phyloP scores from a whole-genome alignment of 2,329 filamentous ascomycete species.

The Metarhizium album region DNA sequence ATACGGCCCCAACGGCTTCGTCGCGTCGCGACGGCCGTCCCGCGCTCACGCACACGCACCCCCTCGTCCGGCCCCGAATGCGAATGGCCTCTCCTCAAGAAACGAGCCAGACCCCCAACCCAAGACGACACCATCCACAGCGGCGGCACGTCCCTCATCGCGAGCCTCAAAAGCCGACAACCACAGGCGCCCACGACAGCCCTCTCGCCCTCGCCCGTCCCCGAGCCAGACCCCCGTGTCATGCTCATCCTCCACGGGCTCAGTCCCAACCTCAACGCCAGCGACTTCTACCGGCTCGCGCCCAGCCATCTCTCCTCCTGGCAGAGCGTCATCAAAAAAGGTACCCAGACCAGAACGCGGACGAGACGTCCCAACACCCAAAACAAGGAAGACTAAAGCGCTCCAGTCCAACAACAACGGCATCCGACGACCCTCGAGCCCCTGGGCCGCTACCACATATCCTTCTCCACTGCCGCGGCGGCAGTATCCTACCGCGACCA shows the following conservation, averaged over 20 bases:
- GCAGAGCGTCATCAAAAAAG: slow-evolving; percentile 50
- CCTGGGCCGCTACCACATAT: slow-evolving; percentile 54
- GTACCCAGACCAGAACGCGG: slow-evolving; percentile 24
- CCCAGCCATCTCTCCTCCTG: slow-evolving; percentile 57
- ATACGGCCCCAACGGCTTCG: neutral
- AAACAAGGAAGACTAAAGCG: neutral
- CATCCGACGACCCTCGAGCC: slow-evolving; percentile 52
- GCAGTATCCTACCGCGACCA: slow-evolving; percentile 47
- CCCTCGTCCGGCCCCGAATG: neutral
- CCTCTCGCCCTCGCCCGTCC: neutral
- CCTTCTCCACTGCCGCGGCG: slow-evolving; percentile 51
- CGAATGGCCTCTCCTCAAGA: slow-evolving; percentile 7
- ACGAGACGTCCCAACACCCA: too few relatives aligned
- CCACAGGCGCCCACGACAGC: neutral
- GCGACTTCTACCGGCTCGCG: slow-evolving; percentile 61
- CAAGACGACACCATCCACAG: neutral
- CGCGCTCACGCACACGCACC: neutral
- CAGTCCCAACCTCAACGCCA: slow-evolving; percentile 48
- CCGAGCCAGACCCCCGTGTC: slow-evolving; percentile 6
- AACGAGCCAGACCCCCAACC: neutral
- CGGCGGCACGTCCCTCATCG: neutral
- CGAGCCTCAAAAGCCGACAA: neutral
- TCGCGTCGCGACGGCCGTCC: neutral
- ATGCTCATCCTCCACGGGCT: slow-evolving; percentile 49
- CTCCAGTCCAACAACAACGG: slow-evolving; percentile 50